phyloP scores from a whole-genome alignment of 1,139 yeast species.

The Candida sanyaensis region DNA sequence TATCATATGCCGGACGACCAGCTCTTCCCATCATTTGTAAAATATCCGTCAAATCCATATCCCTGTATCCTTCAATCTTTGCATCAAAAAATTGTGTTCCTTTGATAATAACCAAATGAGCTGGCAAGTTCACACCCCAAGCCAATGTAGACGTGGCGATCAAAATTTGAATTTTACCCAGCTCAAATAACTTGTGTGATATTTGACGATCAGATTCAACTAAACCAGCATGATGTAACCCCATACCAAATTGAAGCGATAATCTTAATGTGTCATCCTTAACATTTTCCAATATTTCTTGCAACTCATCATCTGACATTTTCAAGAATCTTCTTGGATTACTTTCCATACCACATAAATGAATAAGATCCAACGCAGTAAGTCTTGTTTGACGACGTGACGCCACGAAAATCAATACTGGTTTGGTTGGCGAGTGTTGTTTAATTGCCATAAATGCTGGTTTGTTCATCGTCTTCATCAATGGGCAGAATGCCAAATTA shows the following conservation, averaged over 20 bases:
- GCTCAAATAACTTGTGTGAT: conserved; percentile 83
- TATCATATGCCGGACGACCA: conserved; percentile 96
- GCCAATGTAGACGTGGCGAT: conserved; percentile 96
- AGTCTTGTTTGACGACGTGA: conserved; percentile 95
- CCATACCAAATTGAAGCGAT: conserved; percentile 93
- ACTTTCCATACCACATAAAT: conserved; percentile 91
- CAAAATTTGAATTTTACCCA: conserved; percentile 82
- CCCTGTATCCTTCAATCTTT: conserved; percentile 75
- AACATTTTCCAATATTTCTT: conserved; percentile 60
- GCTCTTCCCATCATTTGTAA: conserved; percentile 93
- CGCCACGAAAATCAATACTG: conserved; percentile 93
- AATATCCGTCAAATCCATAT: conserved; percentile 91
- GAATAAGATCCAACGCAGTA: conserved; percentile 91
- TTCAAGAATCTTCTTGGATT: conserved; percentile 85
- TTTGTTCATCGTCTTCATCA: conserved; percentile 97
- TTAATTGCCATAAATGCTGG: conserved; percentile 97
- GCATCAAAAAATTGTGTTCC: conserved; percentile 91
- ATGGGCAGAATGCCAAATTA: conserved; percentile 88
- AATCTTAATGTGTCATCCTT: conserved; percentile 87
- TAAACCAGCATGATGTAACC: conserved; percentile 96
- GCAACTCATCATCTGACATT: conserved; percentile 76
- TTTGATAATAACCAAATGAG: conserved; percentile 88
- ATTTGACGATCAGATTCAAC: conserved; percentile 88
- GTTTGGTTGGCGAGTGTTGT: conserved; percentile 91
- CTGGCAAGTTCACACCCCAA: conserved; percentile 97